Evolutionary conservation across 805 yeast genomes (phyloP).

Genomic region (Metschnikowia vanudenii): DNA sequence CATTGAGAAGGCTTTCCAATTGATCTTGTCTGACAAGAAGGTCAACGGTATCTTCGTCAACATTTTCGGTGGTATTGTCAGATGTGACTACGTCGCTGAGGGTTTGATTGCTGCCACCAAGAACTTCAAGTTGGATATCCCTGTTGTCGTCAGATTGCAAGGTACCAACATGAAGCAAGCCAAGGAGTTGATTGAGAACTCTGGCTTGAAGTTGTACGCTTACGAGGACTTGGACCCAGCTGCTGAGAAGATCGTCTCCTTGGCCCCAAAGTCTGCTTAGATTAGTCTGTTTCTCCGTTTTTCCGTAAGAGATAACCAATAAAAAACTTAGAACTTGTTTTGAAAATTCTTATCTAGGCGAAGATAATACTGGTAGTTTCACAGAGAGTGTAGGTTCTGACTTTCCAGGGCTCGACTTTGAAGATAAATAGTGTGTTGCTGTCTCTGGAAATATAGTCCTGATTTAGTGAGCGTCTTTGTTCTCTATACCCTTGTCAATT

Average conservation of each 20-base stretch:
- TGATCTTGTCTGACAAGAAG: constrained; percentile 83
- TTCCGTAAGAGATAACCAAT: constrained; percentile 2
- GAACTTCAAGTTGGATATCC: constrained; percentile 84
- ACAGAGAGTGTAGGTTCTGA: no score
- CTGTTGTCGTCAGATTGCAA: constrained; percentile 97
- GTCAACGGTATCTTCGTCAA: constrained; percentile 96
- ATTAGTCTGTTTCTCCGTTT: neutral
- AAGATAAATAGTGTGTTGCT: no score
- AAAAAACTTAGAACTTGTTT: neutral
- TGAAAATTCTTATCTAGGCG: no score
- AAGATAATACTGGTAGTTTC: no score
- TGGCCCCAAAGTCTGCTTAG: constrained; percentile 39
- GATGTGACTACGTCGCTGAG: constrained; percentile 98
- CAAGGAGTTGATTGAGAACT: constrained; percentile 75
- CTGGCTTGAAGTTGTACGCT: constrained; percentile 90
- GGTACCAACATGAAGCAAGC: constrained; percentile 95
- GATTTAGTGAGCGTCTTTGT: no score
- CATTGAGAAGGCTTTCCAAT: constrained; percentile 92
- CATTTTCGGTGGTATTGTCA: constrained; percentile 98
- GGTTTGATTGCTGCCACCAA: constrained; percentile 96
- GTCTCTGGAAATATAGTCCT: no score
- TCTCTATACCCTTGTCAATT: no score
- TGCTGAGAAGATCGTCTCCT: constrained; percentile 88
- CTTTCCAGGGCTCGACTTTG: no score
- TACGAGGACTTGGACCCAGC: constrained; percentile 95